phyloP scores from a whole-genome alignment of 2,329 filamentous ascomycete species.

The Emericellopsis atlantica region DNA sequence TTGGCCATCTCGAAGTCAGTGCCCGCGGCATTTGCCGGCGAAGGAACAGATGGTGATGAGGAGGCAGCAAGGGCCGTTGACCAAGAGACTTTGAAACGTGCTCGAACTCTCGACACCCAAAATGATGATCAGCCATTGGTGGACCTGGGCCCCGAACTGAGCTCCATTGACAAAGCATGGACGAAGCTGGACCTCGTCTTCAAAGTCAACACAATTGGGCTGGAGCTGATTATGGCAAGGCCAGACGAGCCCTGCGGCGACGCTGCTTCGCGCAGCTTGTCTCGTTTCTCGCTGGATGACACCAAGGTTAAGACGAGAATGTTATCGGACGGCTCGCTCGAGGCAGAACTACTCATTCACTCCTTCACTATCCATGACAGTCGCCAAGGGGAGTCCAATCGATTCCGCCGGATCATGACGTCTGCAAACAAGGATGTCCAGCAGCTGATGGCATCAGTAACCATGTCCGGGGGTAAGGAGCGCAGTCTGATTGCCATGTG shows the following conservation, averaged over 20 bases:
- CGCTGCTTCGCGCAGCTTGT: constrained; percentile 68
- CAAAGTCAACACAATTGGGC: constrained; percentile 71
- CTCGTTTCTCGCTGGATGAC: constrained; percentile 87
- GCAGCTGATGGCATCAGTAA: constrained; percentile 95
- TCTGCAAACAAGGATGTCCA: constrained; percentile 90
- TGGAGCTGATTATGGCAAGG: constrained; percentile 73
- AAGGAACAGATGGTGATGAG: constrained; percentile 58
- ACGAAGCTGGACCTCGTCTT: constrained; percentile 90
- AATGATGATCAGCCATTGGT: constrained; percentile 28
- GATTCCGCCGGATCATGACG: constrained; percentile 97
- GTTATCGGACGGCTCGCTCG: constrained; percentile 81
- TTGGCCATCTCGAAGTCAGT: constrained; percentile 80
- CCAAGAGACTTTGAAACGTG: constrained; percentile 35
- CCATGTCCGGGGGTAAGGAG: constrained; percentile 76
- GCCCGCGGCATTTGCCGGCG: constrained; percentile 64
- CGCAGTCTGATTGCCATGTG: constrained; percentile 79
- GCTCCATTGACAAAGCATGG: constrained; percentile 60
- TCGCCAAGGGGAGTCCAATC: constrained; percentile 79
- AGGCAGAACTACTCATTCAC: constrained; percentile 85
- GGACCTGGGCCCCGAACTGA: constrained; percentile 58
- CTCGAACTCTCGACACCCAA: constrained; percentile 22
- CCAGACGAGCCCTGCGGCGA: constrained; percentile 69
- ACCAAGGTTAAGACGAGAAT: constrained; percentile 86
- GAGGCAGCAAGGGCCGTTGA: constrained; percentile 67
- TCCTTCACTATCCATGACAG: constrained; percentile 94